A percentile compares a stretch with the other conserved stretches of the same genome.
These are phyloP conservation scores for Calocera viscosa DNA, from an alignment of 768 basidiomycete species.

Conservation along the genomic window DNA sequence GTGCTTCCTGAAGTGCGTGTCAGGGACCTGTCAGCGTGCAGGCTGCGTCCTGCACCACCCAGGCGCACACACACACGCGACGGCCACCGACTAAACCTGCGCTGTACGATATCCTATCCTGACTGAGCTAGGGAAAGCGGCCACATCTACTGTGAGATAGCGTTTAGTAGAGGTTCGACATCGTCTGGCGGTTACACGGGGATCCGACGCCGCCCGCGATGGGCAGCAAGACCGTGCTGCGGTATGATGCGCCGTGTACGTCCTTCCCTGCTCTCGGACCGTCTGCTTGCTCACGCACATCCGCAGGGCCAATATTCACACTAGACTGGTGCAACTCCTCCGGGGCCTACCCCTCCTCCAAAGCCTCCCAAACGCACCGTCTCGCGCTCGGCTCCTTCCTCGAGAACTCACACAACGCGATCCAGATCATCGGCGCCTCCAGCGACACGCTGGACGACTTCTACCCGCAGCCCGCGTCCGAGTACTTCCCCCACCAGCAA, in stretches of 20 bases:
- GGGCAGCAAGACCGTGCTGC: conserved; percentile 35
- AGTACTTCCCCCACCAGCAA: conserved; percentile 34
- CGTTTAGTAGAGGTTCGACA: too few relatives aligned
- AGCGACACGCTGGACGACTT: conserved; percentile 84
- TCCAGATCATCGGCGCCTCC: conserved; percentile 64
- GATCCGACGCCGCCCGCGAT: not conserved
- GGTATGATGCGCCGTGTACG: conserved; percentile 80
- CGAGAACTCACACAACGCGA: conserved; percentile 71
- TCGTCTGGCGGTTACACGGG: too few relatives aligned
- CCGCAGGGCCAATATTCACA: conserved; percentile 69
- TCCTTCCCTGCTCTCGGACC: conserved; percentile 11
- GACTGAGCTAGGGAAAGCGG: too few relatives aligned
- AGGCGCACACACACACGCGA: too few relatives aligned
- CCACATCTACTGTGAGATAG: too few relatives aligned
- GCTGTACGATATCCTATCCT: too few relatives aligned
- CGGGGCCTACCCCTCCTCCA: conserved; percentile 33
- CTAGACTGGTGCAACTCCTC: conserved; percentile 69
- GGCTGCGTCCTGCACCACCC: too few relatives aligned
- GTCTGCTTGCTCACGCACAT: conserved; percentile 12
- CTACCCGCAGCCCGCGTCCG: conserved; percentile 33
- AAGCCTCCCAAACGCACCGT: conserved; percentile 68
- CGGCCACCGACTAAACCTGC: too few relatives aligned
- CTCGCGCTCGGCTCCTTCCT: conserved; percentile 75
- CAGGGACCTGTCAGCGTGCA: too few relatives aligned
- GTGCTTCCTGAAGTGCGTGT: too few relatives aligned